A percentile compares a stretch with the other conserved stretches of the same genome.
Conservation (phyloP, 73 alveolate genomes). For the Uronychia binucleata region DNA sequence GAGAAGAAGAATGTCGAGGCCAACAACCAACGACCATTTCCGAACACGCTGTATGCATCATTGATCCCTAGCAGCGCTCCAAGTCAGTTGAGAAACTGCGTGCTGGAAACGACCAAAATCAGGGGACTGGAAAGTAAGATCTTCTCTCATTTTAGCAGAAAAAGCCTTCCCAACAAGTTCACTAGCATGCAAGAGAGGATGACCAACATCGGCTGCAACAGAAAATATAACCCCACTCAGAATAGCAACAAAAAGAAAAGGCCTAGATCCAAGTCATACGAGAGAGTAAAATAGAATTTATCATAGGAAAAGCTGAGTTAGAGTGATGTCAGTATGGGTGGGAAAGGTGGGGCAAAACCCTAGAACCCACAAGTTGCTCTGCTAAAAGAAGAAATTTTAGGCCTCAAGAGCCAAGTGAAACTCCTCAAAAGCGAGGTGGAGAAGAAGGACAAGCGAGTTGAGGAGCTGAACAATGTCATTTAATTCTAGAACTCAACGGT, state of each 20-base stretch:
- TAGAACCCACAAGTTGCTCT: not conserved
- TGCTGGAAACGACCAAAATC: not conserved
- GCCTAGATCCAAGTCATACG: not conserved
- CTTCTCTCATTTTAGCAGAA: not conserved
- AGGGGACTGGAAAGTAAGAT: not conserved
- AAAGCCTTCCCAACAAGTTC: not conserved
- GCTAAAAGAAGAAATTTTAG: not conserved
- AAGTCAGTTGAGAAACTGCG: not conserved
- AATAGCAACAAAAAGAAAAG: not conserved
- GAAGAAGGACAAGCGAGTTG: not conserved
- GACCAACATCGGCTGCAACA: not conserved
- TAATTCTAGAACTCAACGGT: not conserved
- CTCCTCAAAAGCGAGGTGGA: not conserved
- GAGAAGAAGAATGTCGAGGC: not conserved
- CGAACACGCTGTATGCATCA: not conserved
- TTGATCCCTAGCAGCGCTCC: not conserved
- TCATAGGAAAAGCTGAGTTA: not conserved
- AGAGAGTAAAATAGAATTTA: not conserved
- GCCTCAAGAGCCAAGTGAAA: not conserved
- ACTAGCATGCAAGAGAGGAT: not conserved
- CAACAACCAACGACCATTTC: not conserved
- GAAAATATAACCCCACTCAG: not conserved
- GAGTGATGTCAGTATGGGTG: not conserved
- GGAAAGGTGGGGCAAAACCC: not conserved
- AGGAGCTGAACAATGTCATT: not conserved